These are phyloP conservation scores for Backusella macrospora DNA, from an alignment of 192 early-diverging fungal species.

Conservation along the genomic window DNA sequence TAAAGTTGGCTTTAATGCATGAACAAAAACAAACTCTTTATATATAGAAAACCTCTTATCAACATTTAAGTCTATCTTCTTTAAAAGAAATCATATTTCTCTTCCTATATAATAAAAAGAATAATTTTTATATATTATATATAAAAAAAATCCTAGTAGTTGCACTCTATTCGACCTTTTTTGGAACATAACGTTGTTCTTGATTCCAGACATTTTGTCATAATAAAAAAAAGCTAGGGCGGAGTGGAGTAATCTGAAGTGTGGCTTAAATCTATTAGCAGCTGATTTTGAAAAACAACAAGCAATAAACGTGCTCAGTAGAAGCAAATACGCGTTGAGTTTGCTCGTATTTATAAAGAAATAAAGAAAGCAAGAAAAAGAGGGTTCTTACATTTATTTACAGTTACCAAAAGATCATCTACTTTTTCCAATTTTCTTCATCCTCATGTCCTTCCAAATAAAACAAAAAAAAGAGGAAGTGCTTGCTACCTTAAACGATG, in stretches of 20 bases:
- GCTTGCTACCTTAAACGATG: neutral
- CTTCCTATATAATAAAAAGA: too few species aligned
- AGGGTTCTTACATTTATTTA: neutral
- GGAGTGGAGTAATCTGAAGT: neutral
- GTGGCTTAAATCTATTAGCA: conserved; percentile 15
- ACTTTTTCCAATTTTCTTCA: neutral
- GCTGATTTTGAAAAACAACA: conserved; percentile 1
- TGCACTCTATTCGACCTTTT: neutral
- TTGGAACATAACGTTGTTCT: neutral
- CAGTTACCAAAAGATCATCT: neutral
- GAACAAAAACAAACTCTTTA: too few species aligned
- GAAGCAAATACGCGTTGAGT: neutral
- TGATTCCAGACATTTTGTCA: neutral
- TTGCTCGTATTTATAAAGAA: neutral
- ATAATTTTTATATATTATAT: too few species aligned
- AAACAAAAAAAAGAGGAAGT: neutral
- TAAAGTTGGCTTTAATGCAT: too few species aligned
- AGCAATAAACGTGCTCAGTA: neutral
- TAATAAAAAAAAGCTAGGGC: neutral
- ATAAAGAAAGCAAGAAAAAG: neutral
- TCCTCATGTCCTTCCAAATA: neutral
- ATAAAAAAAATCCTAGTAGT: too few species aligned
- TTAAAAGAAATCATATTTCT: too few species aligned
- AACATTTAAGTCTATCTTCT: too few species aligned
- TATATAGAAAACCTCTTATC: too few species aligned